Conservation (phyloP, 192 early-diverging fungal genomes). For the Allomyces javanicus region DNA sequence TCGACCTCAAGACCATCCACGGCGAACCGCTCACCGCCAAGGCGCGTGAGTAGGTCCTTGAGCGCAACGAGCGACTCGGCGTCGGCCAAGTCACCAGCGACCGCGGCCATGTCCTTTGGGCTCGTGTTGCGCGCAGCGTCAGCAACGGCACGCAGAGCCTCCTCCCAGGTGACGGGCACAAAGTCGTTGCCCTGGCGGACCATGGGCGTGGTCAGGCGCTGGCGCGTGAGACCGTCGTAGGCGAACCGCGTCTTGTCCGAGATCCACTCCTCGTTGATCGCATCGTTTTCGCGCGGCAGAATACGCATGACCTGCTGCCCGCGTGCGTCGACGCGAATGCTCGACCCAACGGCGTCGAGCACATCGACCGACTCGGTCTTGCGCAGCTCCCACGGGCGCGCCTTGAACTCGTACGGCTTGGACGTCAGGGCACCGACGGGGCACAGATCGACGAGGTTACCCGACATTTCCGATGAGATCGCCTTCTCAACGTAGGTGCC, state of each 20-base stretch:
- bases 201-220: constrained; percentile 82
- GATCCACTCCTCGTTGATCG: constrained; percentile 99
- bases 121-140: constrained; percentile 34
- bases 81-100: constrained; percentile 84
- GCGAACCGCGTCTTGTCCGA: constrained; percentile 93
- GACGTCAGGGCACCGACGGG: constrained; percentile 94
- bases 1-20: constrained; percentile 38
- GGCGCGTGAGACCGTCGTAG: constrained; percentile 87
- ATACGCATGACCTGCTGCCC: constrained; percentile 94
- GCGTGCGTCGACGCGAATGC: constrained; percentile 87
- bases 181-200: constrained; percentile 66
- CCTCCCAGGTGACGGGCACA: constrained; percentile 63
- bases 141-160: constrained; percentile 57
- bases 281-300: constrained; percentile 86
- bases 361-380: constrained; percentile 92
- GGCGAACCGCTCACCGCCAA: constrained; percentile 66
- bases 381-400: constrained; percentile 93
- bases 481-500: constrained; percentile 84
- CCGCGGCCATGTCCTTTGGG: constrained; percentile 49
- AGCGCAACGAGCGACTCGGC: constrained; percentile 83
- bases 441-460: constrained; percentile 93
- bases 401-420: constrained; percentile 85
- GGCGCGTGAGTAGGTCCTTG: constrained; percentile 80
- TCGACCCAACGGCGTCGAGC: constrained; percentile 80
- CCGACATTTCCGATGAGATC: constrained; percentile 83